Percentiles rank a stretch among this genome's conserved stretches.
Evolutionary conservation across 176 grass and related monocot genomes (phyloP).

Genomic region (Triticum aestivum): IWGSC_CS_RefSeq_v2.1 NC_057812.1:470105450-470105949

Average conservation of each 20-base stretch:
- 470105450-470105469: background rate
- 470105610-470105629: background rate
- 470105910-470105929: background rate
- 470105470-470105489: background rate
- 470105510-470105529: background rate
- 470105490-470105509: background rate
- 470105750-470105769: background rate
- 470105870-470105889: slow-evolving; percentile 23
- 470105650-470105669: background rate
- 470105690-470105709: background rate
- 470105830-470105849: slow-evolving; percentile 21
- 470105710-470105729: background rate
- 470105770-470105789: slow-evolving; percentile 35
- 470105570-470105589: slow-evolving; percentile 1
- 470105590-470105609: background rate
- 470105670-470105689: background rate
- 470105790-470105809: slow-evolving; percentile 18
- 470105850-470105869: slow-evolving; percentile 21
- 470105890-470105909: background rate
- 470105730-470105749: background rate
- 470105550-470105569: background rate
- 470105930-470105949: background rate
- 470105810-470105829: slow-evolving; percentile 31
- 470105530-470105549: background rate
- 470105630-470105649: background rate